Evolutionary conservation across 371 early-diverging fungal genomes (phyloP).

Genomic region (Haplosporangium sp.): DNA sequence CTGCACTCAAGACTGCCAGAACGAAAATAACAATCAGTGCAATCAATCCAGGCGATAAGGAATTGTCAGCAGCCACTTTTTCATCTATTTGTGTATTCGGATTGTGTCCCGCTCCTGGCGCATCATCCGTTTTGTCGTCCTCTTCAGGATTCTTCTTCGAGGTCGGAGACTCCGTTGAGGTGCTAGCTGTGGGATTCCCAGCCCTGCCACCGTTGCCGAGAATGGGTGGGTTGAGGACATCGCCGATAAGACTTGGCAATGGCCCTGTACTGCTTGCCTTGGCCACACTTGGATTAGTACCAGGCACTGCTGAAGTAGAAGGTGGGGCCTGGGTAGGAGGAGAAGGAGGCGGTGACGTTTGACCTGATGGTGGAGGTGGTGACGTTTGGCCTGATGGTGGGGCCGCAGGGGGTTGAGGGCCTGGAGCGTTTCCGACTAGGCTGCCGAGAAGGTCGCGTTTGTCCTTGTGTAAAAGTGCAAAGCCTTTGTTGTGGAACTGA

Average conservation of each 20-base stretch:
- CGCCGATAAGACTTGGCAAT: slow-evolving; percentile 16
- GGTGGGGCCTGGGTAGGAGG: background rate
- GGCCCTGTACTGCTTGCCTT: slow-evolving; percentile 6
- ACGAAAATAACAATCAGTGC: slow-evolving; percentile 17
- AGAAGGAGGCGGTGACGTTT: background rate
- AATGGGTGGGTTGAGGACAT: slow-evolving; percentile 6
- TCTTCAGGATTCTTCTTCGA: background rate
- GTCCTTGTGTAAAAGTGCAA: background rate
- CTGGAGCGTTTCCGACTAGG: slow-evolving; percentile 4
- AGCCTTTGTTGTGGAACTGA: background rate
- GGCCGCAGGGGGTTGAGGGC: background rate
- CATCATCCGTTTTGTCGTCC: background rate
- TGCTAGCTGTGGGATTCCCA: background rate
- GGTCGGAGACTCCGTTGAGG: background rate
- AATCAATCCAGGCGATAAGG: slow-evolving; percentile 34
- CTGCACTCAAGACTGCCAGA: slow-evolving; percentile 16
- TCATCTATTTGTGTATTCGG: background rate
- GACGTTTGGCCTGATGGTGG: slow-evolving; percentile 5
- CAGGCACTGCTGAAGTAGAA: slow-evolving; percentile 2
- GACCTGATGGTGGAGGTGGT: slow-evolving; percentile 6
- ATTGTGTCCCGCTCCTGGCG: background rate
- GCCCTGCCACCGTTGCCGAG: too few species aligned
- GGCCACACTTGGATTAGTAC: background rate
- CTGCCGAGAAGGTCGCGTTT: slow-evolving; percentile 35
- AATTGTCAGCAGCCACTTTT: background rate